Evolutionary conservation across 2,329 filamentous ascomycete genomes (phyloP).

Genomic region (Colletotrichum sp.): DNA sequence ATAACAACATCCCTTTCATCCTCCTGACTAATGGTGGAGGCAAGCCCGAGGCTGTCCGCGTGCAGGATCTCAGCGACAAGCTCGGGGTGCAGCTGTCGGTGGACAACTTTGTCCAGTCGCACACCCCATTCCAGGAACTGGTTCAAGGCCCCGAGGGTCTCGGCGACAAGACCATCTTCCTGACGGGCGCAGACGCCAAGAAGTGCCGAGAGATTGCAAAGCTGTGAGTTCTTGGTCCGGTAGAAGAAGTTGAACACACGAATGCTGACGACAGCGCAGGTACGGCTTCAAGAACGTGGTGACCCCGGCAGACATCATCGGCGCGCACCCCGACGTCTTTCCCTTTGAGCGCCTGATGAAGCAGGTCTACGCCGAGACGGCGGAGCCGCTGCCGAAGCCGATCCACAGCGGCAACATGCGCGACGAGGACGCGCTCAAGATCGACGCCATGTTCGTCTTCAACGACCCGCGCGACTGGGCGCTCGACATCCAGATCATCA

Average conservation of each 20-base stretch:
- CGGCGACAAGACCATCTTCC: slow-evolving; percentile 70
- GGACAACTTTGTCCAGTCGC: slow-evolving; percentile 80
- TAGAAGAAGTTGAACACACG: neutral
- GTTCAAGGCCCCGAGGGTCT: slow-evolving; percentile 59
- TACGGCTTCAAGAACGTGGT: slow-evolving; percentile 83
- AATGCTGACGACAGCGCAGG: slow-evolving; percentile 24
- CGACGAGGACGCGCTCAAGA: slow-evolving; percentile 61
- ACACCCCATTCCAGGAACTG: slow-evolving; percentile 84
- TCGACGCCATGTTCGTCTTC: slow-evolving; percentile 92
- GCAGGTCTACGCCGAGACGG: slow-evolving; percentile 62
- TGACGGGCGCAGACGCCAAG: slow-evolving; percentile 72
- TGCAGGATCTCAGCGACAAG: slow-evolving; percentile 23
- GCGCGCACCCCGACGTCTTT: slow-evolving; percentile 76
- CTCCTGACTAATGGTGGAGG: slow-evolving; percentile 96
- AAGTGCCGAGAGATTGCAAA: slow-evolving; percentile 77
- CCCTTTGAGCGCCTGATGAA: slow-evolving; percentile 77
- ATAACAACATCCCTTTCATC: slow-evolving; percentile 84
- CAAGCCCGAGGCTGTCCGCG: slow-evolving; percentile 65
- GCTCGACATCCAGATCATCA: slow-evolving; percentile 82
- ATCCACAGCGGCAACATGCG: slow-evolving; percentile 46
- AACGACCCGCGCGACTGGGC: slow-evolving; percentile 98
- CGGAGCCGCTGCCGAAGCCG: slow-evolving; percentile 60
- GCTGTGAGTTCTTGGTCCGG: slow-evolving; percentile 47
- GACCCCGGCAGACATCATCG: slow-evolving; percentile 83
- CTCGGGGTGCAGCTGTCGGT: slow-evolving; percentile 55